Percentiles rank a stretch among this genome's conserved stretches.
These are phyloP conservation scores for Aspergillus nidulans DNA, from an alignment of 495 filamentous ascomycete genomes.

Conservation along the genomic window DNA sequence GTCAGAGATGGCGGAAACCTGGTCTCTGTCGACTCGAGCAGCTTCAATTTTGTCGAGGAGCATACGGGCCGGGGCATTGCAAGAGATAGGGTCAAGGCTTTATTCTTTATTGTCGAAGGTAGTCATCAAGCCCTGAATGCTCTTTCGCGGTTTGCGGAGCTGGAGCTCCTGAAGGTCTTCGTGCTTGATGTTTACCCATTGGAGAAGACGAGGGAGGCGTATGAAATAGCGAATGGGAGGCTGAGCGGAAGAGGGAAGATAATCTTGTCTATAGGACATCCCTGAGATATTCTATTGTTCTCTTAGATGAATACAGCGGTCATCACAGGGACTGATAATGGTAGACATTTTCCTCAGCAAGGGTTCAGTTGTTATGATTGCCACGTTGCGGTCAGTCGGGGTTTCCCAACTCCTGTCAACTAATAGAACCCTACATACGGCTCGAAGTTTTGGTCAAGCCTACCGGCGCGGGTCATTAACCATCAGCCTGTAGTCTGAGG, in stretches of 20 bases:
- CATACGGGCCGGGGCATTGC: slow-evolving; percentile 24
- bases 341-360: too few species aligned
- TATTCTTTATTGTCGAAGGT: slow-evolving; percentile 32
- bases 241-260: slow-evolving; percentile 25
- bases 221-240: slow-evolving; percentile 28
- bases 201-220: slow-evolving; percentile 24
- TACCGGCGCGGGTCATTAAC: too few species aligned
- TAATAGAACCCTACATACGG: too few species aligned
- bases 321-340: too few species aligned
- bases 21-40: slow-evolving; percentile 31
- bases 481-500: too few species aligned
- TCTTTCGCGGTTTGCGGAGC: slow-evolving; percentile 19
- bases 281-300: too few species aligned
- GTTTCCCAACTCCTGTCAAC: too few species aligned
- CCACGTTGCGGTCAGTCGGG: too few species aligned
- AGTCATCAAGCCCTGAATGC: slow-evolving; percentile 12
- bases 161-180: slow-evolving; percentile 21
- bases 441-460: too few species aligned
- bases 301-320: too few species aligned
- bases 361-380: too few species aligned
- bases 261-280: slow-evolving; percentile 16
- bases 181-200: slow-evolving; percentile 24
- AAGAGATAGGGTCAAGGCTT: slow-evolving; percentile 20
- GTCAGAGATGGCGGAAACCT: slow-evolving; percentile 22
- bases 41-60: slow-evolving; percentile 32